Base-by-base conservation (phyloP, 768 basidiomycete genomes). In the Nidularia pulvinata region DNA sequence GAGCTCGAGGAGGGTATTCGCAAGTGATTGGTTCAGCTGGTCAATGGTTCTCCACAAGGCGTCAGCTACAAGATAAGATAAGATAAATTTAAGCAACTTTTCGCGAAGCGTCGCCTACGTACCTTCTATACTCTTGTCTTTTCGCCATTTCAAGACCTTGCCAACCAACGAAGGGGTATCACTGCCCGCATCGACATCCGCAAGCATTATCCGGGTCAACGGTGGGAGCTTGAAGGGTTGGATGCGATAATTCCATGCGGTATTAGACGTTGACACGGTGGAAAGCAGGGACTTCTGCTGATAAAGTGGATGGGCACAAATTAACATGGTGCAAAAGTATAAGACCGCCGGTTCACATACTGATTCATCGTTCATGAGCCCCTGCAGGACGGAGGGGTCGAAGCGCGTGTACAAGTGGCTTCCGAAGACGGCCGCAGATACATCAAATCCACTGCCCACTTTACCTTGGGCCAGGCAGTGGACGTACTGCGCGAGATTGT, bases 381-480 rank as follows among this genome's bases (percentile, higher is more conserved):
- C 72, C 55, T 82, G 77, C 42, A 95, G 69, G 25, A 93, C 85
- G 11, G 69, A 71, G 4, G 93, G 89, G 63, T 83, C 82, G 66
- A 98, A 98, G 45, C 95, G 84, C 22, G 84, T 89, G 72, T 98
- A 99, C 6, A 94, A 64, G 61, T 98, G 96, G 63, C 93, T 95
- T 22, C 97, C 97, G 68, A 90, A 98, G 2, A 93, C 91, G 1
- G 96, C 96, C 0, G 93, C 84, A 5, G 93, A 86, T 46, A 99
- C 92, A 63, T 99, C 97, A 72, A 99, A 99, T 5, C 97, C 97
- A 62, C 91, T 94, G 33, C 97, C 97, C 13, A 99, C 88, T 71
- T 99, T 99, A 39, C 97, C 97, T 72, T 99, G 97, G 0, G 96
- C 97, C 36, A 95, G 77, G 64, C 95, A 98, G 68, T 99, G 97